Evolutionary conservation across 2,329 filamentous ascomycete genomes (phyloP).

Genomic region (Fusarium euwallaceae): DNA sequence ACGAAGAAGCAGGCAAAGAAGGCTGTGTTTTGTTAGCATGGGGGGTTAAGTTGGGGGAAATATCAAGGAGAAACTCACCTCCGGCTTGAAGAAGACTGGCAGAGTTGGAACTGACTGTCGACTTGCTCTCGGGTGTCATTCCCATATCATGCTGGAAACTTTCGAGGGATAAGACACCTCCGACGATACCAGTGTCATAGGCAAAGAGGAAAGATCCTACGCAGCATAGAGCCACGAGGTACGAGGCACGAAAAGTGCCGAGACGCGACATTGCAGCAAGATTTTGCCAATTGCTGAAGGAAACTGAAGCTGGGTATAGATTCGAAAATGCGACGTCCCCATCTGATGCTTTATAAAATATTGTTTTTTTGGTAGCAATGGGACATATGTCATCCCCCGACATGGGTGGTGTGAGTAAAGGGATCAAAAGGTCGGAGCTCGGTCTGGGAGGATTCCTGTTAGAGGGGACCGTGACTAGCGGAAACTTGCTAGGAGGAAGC

Average conservation of each 20-base stretch:
- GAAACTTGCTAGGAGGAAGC: slow-evolving; percentile 1
- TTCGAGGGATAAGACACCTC: slow-evolving; percentile 55
- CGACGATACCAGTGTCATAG: slow-evolving; percentile 60
- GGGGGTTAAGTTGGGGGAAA: neutral
- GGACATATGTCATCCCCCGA: slow-evolving; percentile 18
- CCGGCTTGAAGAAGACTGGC: slow-evolving; percentile 58
- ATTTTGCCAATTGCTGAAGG: neutral
- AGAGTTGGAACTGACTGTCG: slow-evolving; percentile 55
- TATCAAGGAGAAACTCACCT: slow-evolving; percentile 43
- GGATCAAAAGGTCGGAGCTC: slow-evolving; percentile 32
- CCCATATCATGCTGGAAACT: slow-evolving; percentile 56
- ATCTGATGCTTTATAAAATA: slow-evolving; percentile 28
- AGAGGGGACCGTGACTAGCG: slow-evolving; percentile 14
- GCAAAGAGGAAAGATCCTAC: slow-evolving; percentile 56
- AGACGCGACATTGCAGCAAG: slow-evolving; percentile 41
- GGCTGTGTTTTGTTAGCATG: slow-evolving; percentile 40
- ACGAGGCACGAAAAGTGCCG: slow-evolving; percentile 54
- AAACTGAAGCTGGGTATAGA: neutral
- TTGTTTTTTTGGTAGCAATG: neutral
- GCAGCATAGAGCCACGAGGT: slow-evolving; percentile 55
- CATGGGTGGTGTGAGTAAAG: slow-evolving; percentile 22
- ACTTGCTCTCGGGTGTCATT: slow-evolving; percentile 46
- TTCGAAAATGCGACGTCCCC: neutral
- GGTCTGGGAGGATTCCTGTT: slow-evolving; percentile 35
- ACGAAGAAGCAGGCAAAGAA: slow-evolving; percentile 60